phyloP scores from a whole-genome alignment of 768 basidiomycete genomes.

The Pholiota molesta region DNA sequence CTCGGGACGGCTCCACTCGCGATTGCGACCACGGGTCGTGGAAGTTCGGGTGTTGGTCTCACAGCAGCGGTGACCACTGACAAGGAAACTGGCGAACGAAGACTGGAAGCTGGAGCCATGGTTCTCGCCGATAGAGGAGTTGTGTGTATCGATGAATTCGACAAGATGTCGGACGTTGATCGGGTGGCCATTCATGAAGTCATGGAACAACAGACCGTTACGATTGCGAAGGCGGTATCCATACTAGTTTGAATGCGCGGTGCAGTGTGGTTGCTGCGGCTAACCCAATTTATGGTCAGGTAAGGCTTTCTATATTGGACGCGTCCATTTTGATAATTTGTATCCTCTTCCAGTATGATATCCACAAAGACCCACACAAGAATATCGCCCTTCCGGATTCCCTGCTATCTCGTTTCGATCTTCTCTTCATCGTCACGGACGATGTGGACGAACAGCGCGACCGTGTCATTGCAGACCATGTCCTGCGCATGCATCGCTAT shows the following conservation, averaged over 20 bases:
- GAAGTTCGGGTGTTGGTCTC: slow-evolving; percentile 98
- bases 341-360: slow-evolving; percentile 74
- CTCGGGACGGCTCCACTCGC: slow-evolving; percentile 95
- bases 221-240: slow-evolving; percentile 99
- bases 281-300: slow-evolving; percentile 98
- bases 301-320: slow-evolving; percentile 32
- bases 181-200: slow-evolving; percentile 99
- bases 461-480: slow-evolving; percentile 95
- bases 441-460: slow-evolving; percentile 96
- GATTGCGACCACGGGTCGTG: slow-evolving; percentile 97
- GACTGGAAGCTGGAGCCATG: slow-evolving; percentile 99
- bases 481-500: slow-evolving; percentile 96
- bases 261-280: slow-evolving; percentile 98
- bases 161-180: slow-evolving; percentile 99
- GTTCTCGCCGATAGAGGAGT: slow-evolving; percentile 98
- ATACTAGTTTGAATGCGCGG: slow-evolving; percentile 95
- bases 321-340: slow-evolving; percentile 13
- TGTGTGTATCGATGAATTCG: slow-evolving; percentile 99
- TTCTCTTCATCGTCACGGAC: slow-evolving; percentile 97
- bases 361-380: slow-evolving; percentile 98
- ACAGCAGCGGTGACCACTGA: slow-evolving; percentile 99
- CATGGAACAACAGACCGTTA: slow-evolving; percentile 99
- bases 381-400: slow-evolving; percentile 99
- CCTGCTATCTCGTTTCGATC: slow-evolving; percentile 96
- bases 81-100: slow-evolving; percentile 95